A percentile compares a stretch with the other conserved stretches of the same genome.
Conservation (phyloP, 768 basidiomycete species). For the Lentinus tigrinus region DNA sequence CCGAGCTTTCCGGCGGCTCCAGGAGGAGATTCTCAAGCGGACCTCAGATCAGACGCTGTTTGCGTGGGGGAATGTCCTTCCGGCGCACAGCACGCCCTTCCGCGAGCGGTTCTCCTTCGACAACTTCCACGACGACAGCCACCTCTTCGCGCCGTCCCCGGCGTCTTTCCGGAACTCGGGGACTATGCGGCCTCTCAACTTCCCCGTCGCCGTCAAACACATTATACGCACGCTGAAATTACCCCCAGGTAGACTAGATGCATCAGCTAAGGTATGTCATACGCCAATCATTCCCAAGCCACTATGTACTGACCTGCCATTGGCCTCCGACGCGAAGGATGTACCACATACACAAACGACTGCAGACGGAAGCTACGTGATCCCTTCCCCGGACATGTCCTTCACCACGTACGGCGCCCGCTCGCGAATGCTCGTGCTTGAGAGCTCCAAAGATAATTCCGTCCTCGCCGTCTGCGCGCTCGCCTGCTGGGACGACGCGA, state of each 20-base stretch:
- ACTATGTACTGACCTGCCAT: background rate
- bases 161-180: constrained; percentile 5
- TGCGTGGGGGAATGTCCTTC: constrained; percentile 11
- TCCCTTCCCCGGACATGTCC: constrained; percentile 9
- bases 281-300: background rate
- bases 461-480: constrained; percentile 10
- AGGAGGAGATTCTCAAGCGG: constrained; percentile 14
- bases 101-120: constrained; percentile 2
- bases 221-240: constrained; percentile 1
- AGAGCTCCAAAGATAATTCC: background rate
- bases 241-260: background rate
- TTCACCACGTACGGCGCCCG: constrained; percentile 11
- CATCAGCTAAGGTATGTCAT: background rate
- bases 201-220: constrained; percentile 1
- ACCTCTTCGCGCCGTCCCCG: constrained; percentile 14
- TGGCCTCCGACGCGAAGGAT: background rate
- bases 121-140: constrained; percentile 11
- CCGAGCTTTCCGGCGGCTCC: constrained; percentile 10
- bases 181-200: constrained; percentile 1
- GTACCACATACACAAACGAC: background rate
- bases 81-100: constrained; percentile 3
- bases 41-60: constrained; percentile 16
- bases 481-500: constrained; percentile 7
- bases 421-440: constrained; percentile 6
- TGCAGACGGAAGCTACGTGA: background rate